These are phyloP conservation scores for Aureobasidium sp. DNA, from an alignment of 2,329 filamentous ascomycete genomes.

Conservation along the genomic window DNA sequence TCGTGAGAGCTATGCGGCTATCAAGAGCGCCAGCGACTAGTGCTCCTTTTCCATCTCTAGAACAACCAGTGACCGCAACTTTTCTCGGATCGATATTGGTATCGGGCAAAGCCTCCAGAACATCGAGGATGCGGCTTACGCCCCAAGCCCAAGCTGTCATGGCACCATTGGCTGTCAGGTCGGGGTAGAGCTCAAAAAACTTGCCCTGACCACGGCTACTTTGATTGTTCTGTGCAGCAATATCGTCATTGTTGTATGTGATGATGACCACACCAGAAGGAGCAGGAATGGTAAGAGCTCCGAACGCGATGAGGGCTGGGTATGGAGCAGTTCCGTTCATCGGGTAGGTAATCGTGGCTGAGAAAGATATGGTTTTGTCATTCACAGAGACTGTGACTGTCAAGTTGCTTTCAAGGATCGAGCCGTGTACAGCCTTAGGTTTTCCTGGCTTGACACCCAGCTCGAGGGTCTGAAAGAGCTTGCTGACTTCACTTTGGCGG, in stretches of 20 bases:
- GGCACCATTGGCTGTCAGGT: slow-evolving; percentile 49
- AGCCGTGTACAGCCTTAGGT: slow-evolving; percentile 29
- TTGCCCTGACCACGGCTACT: slow-evolving; percentile 49
- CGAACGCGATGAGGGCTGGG: slow-evolving; percentile 53
- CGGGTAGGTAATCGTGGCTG: slow-evolving; percentile 32
- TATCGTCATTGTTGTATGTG: slow-evolving; percentile 53
- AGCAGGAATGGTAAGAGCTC: slow-evolving; percentile 49
- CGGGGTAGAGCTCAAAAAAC: slow-evolving; percentile 55
- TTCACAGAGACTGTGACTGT: slow-evolving; percentile 30
- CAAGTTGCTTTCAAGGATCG: slow-evolving; percentile 28
- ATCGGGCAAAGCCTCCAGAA: slow-evolving; percentile 45
- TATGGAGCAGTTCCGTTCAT: slow-evolving; percentile 42
- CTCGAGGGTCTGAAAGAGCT: slow-evolving; percentile 32
- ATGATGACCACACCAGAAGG: slow-evolving; percentile 51
- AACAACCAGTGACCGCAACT: slow-evolving; percentile 55
- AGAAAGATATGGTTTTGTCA: slow-evolving; percentile 32
- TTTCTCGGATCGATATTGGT: slow-evolving; percentile 38
- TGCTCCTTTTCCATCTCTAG: slow-evolving; percentile 58
- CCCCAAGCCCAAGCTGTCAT: slow-evolving; percentile 59
- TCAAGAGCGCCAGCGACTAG: slow-evolving; percentile 56
- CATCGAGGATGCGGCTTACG: slow-evolving; percentile 54
- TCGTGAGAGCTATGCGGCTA: slow-evolving; percentile 52
- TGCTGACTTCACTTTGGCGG: slow-evolving; percentile 32
- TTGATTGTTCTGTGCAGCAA: slow-evolving; percentile 43
- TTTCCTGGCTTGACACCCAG: slow-evolving; percentile 33